Base-by-base conservation (phyloP, 2,329 filamentous ascomycete genomes). In the Colletotrichum sp. region DNA sequence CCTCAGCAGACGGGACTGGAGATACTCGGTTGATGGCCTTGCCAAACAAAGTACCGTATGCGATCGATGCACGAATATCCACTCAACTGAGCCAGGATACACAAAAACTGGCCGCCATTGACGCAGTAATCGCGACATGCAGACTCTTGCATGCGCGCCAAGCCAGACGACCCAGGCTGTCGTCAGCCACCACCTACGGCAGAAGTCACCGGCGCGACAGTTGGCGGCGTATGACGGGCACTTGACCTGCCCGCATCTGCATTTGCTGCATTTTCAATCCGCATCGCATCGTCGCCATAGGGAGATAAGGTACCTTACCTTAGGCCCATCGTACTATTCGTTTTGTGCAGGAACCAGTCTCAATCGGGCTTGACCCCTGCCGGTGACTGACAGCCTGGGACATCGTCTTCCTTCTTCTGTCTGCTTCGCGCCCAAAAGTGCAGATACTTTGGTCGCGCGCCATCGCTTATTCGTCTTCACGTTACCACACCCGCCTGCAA, bases 321-420 rank as follows among this genome's bases (percentile, higher is more conserved):
- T 75, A 75, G 72, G 60, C 48, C 68, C 68, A 64, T 32, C 68
- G 62, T 32, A 76, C 74, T 69, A 76, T 76, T 68, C 48, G 28
- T 66, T 74, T 73, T 63, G 70, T 76, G 74, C 74, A 76, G 70
- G 57, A 59, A 36, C 64, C 48, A 73, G 64, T 68, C 74, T 69
- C 74, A 30, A 74, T 76, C 48, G 57, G 70, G 70, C 32, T 60
- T 48, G 59, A 65, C 70, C 74, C 73, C 71, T 76, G 70, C 65
- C 52, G 16, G 8, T 62, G 62, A 55, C 62, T 72, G 16, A 26
- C 69, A 68, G 57, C 26, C 52, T 75, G 62, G 62, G 62, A 72
- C 36, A 26, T 28, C 28, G 30, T 64, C 71, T 70, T 62, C n/a
- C 34, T 59, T 22, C 68, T n/a, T 57, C 32, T 48, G 60, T 28